phyloP scores from a whole-genome alignment of 1,284 basidiomycete species.

The Athelia sp. region DNA sequence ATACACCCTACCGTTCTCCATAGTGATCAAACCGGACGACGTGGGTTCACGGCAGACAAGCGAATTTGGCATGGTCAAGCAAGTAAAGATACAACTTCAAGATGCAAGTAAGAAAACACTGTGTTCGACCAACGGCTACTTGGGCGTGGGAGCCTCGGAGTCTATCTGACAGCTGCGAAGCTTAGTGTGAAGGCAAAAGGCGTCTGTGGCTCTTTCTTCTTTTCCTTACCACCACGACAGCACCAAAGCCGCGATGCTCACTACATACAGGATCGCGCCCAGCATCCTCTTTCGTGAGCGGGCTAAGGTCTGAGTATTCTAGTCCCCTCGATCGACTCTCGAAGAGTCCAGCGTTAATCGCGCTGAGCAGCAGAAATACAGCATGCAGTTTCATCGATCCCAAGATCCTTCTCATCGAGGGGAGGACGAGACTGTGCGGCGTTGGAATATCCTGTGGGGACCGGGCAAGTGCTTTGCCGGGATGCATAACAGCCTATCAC shows the following conservation, averaged over 20 bases:
- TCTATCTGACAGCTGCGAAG: too few relatives aligned
- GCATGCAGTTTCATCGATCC: constrained; percentile 17
- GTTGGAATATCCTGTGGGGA: constrained; percentile 21
- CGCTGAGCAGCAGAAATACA: constrained; percentile 44
- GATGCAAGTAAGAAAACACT: too few relatives aligned
- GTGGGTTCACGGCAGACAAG: too few relatives aligned
- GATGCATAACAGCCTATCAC: background rate
- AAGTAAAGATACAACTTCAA: too few relatives aligned
- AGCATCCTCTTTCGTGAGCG: constrained; percentile 38
- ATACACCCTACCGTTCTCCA: too few relatives aligned
- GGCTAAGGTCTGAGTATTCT: constrained; percentile 60
- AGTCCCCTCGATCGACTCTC: constrained; percentile 47
- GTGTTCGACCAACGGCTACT: too few relatives aligned
- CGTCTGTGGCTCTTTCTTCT: background rate
- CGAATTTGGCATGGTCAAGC: too few relatives aligned
- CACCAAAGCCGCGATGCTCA: constrained; percentile 52
- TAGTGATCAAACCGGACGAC: too few relatives aligned
- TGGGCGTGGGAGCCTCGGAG: too few relatives aligned
- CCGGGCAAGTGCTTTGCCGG: constrained; percentile 12
- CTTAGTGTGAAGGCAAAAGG: too few relatives aligned
- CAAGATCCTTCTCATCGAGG: constrained; percentile 22
- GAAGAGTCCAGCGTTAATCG: constrained; percentile 40
- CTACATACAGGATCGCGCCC: constrained; percentile 31
- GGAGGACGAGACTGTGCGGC: constrained; percentile 5
- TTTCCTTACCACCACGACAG: constrained; percentile 26